These are phyloP conservation scores for Murraya koenigii DNA, from an alignment of 345 rosid species.

Conservation along the genomic window DNA sequence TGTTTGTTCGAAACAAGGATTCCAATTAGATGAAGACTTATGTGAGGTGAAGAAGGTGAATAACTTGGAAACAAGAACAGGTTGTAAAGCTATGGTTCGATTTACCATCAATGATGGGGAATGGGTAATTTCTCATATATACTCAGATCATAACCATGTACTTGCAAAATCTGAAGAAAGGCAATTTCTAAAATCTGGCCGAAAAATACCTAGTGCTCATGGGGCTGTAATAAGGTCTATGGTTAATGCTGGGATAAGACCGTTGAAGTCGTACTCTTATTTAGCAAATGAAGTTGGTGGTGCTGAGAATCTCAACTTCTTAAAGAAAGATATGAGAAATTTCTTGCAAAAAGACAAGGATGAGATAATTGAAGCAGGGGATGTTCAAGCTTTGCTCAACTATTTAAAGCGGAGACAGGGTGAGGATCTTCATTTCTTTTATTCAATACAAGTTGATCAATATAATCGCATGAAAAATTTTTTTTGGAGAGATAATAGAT, in stretches of 20 bases:
- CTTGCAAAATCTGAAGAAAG: slow-evolving; percentile 13
- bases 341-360: neutral
- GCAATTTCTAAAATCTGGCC: slow-evolving; percentile 5
- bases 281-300: neutral
- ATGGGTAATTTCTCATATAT: slow-evolving; percentile 11
- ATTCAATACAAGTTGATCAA: neutral
- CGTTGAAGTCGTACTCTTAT: too few species aligned
- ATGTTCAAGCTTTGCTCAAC: neutral
- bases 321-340: neutral
- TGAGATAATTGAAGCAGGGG: neutral
- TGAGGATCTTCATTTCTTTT: neutral
- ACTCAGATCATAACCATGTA: slow-evolving; percentile 14
- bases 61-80: too few species aligned
- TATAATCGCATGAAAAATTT: neutral
- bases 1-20: slow-evolving; percentile 21
- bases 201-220: neutral
- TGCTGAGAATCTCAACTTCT: neutral
- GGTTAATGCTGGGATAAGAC: neutral
- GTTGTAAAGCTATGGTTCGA: slow-evolving; percentile 8
- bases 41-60: neutral
- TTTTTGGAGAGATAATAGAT: neutral
- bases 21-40: neutral
- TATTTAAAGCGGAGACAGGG: neutral
- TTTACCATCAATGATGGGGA: slow-evolving; percentile 10
- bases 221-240: neutral